A percentile compares a stretch with the other conserved stretches of the same genome.
These are phyloP conservation scores for Sphaerulina populicola DNA, from an alignment of 2,329 filamentous ascomycete species.

Conservation along the genomic window DNA sequence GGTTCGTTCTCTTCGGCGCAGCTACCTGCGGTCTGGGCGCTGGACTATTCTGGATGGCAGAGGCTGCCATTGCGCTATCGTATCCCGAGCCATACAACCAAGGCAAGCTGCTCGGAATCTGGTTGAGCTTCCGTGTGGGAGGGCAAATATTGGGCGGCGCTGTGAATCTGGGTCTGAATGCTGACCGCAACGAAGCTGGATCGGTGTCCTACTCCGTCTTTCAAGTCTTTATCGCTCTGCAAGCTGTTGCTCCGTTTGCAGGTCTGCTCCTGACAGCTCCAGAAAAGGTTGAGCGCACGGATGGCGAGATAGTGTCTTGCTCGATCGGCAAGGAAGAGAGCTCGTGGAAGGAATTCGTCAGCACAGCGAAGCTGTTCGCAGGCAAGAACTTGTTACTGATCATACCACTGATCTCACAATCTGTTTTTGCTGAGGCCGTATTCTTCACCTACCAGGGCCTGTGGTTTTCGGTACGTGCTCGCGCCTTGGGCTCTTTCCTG, in stretches of 20 bases:
- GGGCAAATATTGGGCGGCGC: conserved; percentile 65
- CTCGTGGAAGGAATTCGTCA: conserved; percentile 52
- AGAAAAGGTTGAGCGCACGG: conserved; percentile 53
- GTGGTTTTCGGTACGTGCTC: conserved; percentile 62
- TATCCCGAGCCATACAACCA: conserved; percentile 64
- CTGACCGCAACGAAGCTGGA: conserved; percentile 48
- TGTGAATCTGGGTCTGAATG: conserved; percentile 61
- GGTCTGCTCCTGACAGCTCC: conserved; percentile 56
- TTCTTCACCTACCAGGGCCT: conserved; percentile 56
- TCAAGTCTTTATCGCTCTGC: conserved; percentile 61
- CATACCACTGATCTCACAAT: conserved; percentile 60
- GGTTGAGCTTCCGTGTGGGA: conserved; percentile 54
- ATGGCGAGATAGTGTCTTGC: conserved; percentile 55
- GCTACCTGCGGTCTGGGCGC: conserved; percentile 62
- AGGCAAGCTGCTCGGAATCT: conserved; percentile 58
- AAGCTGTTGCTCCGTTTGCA: conserved; percentile 57
- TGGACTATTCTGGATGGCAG: conserved; percentile 67
- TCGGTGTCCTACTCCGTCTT: conserved; percentile 63
- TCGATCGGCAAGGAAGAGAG: conserved; percentile 45
- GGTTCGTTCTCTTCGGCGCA: conserved; percentile 61
- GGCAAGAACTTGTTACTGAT: conserved; percentile 56
- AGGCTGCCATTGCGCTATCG: conserved; percentile 62
- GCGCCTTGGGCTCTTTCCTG: conserved; percentile 63
- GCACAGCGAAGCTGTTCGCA: conserved; percentile 52
- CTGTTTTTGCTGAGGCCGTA: conserved; percentile 62